phyloP scores from a whole-genome alignment of 345 rosid genomes.

The Aquilaria malaccensis region DNA sequence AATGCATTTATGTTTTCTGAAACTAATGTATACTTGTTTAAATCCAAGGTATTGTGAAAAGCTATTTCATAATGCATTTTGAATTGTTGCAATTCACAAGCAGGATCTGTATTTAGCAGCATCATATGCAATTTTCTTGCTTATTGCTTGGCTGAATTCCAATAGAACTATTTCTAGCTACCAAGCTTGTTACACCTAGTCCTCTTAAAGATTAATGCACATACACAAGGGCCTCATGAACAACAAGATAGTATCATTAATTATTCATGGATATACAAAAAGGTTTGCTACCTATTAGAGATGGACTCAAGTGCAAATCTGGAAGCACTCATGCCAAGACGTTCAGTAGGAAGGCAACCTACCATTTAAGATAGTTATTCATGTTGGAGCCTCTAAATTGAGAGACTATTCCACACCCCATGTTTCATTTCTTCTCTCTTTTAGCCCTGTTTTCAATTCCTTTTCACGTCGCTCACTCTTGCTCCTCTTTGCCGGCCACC shows the following conservation, averaged over 20 bases:
- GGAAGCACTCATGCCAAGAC: constrained; percentile 92
- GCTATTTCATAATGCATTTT: too few species aligned
- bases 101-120: too few species aligned
- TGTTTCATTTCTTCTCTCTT: constrained; percentile 10
- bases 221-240: background rate
- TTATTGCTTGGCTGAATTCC: too few species aligned
- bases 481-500: constrained; percentile 18
- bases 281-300: constrained; percentile 48
- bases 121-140: too few species aligned
- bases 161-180: too few species aligned
- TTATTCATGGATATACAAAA: background rate
- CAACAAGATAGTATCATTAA: background rate
- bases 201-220: background rate
- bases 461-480: constrained; percentile 8
- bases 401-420: background rate
- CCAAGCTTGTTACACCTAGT: too few species aligned
- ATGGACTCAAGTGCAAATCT: constrained; percentile 77
- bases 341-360: constrained; percentile 82
- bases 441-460: background rate
- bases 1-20: too few species aligned
- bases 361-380: constrained; percentile 19
- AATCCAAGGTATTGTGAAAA: too few species aligned
- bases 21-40: too few species aligned
- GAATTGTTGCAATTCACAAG: too few species aligned
- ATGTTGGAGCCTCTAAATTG: too few species aligned